Evolutionary conservation across 139 green algal genomes (phyloP), one percentile per base, ranked within the genome.

Genomic region (Tetraselmis striata): DNA sequence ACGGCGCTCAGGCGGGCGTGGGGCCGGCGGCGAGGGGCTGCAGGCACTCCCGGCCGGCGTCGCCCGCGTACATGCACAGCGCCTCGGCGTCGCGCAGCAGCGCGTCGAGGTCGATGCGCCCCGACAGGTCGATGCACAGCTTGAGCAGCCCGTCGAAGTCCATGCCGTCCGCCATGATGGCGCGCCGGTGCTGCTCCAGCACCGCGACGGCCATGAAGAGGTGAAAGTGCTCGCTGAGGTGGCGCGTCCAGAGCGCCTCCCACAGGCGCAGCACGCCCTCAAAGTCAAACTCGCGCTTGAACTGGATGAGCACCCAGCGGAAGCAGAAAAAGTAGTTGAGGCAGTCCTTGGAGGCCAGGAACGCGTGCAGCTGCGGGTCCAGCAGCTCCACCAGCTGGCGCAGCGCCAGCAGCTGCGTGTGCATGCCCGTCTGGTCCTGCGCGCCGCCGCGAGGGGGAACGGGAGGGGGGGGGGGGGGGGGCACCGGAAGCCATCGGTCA

Each of bases 201-300:
- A 97, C 83, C 0, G 93, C 95, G 18, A 89, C 90, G 30, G 85
- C 90, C 28, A 98, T 78, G 88, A 93, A 98, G 27, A 98, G 87
- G 89, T 96, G 94, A 58, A 98, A 86, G 29, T 98, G 90, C 2
- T 84, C 83, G 18, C 84, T 87, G 32, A 90, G 76, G 76, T 87
- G 89, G 67, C 88, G 84, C 22, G 88, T 85, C 93, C 93, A 98
- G 18, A 94, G 85, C n/a, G 89, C 90, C 87, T 98, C 95, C 95
- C 95, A 98, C 78, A 98, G 92, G 28, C 88, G 81, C 75, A 96
- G 82, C 77, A 95, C 92, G 83, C 93, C 83, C 2, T 92, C 90
- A 82, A 94, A 95, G 28, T 84, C 32, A 78, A 98, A 96, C 86
- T 98, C 95, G 1, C 95, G 88, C 84, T 98, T 98, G 87, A 98